Conservation (phyloP, 2,329 filamentous ascomycete species). For the Epicoccum nigrum region DNA sequence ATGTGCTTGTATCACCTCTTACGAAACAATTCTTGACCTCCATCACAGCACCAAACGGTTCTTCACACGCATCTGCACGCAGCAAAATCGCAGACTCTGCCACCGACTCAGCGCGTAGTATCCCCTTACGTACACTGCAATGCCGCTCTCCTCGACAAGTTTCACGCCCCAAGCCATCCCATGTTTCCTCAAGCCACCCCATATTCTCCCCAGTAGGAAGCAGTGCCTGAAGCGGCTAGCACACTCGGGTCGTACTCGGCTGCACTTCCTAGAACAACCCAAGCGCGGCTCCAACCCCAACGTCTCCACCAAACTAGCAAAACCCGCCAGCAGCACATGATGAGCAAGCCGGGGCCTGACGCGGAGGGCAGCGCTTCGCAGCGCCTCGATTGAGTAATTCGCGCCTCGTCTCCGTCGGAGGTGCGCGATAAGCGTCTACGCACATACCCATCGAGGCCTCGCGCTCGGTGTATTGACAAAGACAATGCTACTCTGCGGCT, state of each 20-base stretch:
- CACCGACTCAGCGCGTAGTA: conserved; percentile 3
- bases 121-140: conserved; percentile 13
- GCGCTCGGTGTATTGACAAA: conserved; percentile 16
- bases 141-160: background rate
- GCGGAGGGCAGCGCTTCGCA: conserved; percentile 1
- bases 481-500: conserved; percentile 1
- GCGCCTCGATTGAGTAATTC: conserved; percentile 8
- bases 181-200: conserved; percentile 14
- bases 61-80: too few relatives aligned
- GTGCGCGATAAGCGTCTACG: too few relatives aligned
- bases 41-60: too few relatives aligned
- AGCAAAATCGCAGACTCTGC: background rate
- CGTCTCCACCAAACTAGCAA: conserved; percentile 24
- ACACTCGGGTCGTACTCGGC: conserved; percentile 1
- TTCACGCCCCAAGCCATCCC: conserved; percentile 8
- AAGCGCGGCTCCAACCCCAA: conserved; percentile 9
- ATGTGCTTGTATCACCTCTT: too few relatives aligned
- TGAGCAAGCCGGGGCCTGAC: background rate
- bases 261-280: conserved; percentile 1
- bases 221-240: conserved; percentile 8
- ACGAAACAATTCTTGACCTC: too few relatives aligned
- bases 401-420: conserved; percentile 7
- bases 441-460: conserved; percentile 2
- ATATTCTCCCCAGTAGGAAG: conserved; percentile 4
- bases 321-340: conserved; percentile 20